Percentiles rank a stretch among this genome's conserved stretches.
Conservation (phyloP, 2,329 filamentous ascomycete species). For the Penicillium occitanis region DNA sequence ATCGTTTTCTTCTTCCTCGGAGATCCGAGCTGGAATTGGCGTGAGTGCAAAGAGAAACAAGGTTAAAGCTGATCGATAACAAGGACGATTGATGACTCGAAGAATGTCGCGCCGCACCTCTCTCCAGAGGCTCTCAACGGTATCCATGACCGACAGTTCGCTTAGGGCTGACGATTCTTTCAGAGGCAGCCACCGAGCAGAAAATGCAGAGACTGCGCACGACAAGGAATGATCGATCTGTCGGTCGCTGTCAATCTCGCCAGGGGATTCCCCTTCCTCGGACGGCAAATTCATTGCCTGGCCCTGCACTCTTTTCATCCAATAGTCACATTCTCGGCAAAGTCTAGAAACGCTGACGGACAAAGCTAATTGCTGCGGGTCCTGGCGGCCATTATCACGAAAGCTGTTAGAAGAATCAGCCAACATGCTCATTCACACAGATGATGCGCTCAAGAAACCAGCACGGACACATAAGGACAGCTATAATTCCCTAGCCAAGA, state of each 20-base stretch:
- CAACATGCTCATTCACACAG: not conserved
- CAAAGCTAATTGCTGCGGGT: constrained; percentile 15
- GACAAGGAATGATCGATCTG: constrained; percentile 31
- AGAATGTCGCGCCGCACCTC: constrained; percentile 41
- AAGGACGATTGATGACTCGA: constrained; percentile 43
- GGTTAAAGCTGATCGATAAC: constrained; percentile 44
- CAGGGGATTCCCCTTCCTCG: constrained; percentile 10
- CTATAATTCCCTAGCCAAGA: constrained; percentile 47
- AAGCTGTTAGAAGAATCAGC: not conserved
- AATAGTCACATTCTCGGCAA: constrained; percentile 33
- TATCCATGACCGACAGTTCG: constrained; percentile 23
- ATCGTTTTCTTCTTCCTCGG: constrained; percentile 44
- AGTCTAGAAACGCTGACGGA: constrained; percentile 26
- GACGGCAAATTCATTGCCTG: constrained; percentile 17
- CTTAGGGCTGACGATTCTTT: constrained; percentile 17
- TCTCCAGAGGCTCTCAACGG: constrained; percentile 36
- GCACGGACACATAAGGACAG: constrained; percentile 44
- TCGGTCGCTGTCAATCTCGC: constrained; percentile 21
- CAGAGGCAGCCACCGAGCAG: constrained; percentile 32
- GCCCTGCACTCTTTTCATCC: constrained; percentile 35
- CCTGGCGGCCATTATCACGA: constrained; percentile 13
- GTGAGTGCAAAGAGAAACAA: constrained; percentile 45
- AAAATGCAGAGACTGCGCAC: constrained; percentile 30
- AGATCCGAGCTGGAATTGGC: constrained; percentile 42
- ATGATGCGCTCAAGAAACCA: constrained; percentile 4